Percentiles rank a stretch among this genome's conserved stretches.
Conservation (phyloP, 106 monocot genomes). For the Alisma plantagoaquatica region DNA sequence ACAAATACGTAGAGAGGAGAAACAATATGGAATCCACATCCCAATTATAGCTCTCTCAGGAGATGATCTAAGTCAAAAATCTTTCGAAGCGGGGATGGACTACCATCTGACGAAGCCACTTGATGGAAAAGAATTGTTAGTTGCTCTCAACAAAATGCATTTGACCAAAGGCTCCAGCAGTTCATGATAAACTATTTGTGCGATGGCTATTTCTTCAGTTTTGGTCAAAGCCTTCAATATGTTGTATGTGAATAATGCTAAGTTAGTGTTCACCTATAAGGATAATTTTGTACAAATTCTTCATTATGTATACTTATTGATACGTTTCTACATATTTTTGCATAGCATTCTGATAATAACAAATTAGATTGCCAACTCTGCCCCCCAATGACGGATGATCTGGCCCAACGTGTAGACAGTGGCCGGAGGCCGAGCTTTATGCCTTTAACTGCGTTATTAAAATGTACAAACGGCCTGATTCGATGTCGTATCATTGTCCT, state of each 20-base stretch:
- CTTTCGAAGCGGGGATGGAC: slow-evolving; percentile 52
- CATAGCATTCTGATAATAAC: too few species aligned
- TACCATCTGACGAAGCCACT: slow-evolving; percentile 56
- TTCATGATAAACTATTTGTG: not conserved
- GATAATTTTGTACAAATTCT: too few species aligned
- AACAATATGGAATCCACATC: slow-evolving; percentile 44
- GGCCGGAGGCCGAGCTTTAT: too few species aligned
- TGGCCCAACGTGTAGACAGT: too few species aligned
- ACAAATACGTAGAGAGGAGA: slow-evolving; percentile 51
- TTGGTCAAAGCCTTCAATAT: not conserved
- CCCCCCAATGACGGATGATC: too few species aligned
- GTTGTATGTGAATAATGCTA: not conserved
- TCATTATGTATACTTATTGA: too few species aligned
- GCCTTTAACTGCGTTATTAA: too few species aligned
- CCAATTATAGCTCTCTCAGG: slow-evolving; percentile 69
- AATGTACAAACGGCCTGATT: too few species aligned
- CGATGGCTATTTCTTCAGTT: not conserved
- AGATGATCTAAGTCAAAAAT: slow-evolving; percentile 34
- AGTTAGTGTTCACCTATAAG: too few species aligned
- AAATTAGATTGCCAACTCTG: too few species aligned
- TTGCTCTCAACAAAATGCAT: slow-evolving; percentile 18
- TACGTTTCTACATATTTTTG: too few species aligned
- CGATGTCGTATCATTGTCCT: too few species aligned
- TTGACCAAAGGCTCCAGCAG: not conserved
- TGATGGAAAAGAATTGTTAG: slow-evolving; percentile 15